Evolutionary conservation across 192 early-diverging fungal genomes (phyloP).

Genomic region (Backusella luteola): DNA sequence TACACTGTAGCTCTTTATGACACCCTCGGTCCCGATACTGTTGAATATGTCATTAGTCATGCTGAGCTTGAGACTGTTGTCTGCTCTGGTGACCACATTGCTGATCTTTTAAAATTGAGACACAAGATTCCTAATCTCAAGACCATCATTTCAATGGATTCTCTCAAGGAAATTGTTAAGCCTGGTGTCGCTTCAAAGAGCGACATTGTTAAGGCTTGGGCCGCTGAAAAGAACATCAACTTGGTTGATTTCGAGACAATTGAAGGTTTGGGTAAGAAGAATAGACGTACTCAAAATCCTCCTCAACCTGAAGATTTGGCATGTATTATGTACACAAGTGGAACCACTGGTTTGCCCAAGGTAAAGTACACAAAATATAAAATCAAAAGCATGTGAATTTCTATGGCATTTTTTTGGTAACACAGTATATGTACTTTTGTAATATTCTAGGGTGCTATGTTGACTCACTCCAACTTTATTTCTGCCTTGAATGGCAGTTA

Average conservation of each 20-base stretch:
- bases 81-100: conserved; percentile 55
- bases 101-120: conserved; percentile 49
- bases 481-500: conserved; percentile 40
- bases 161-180: conserved; percentile 43
- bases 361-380: conserved; percentile 24
- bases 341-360: conserved; percentile 83
- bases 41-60: conserved; percentile 87
- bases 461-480: conserved; percentile 74
- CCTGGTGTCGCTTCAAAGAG: conserved; percentile 25
- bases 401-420: conserved; percentile 6
- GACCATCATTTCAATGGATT: conserved; percentile 75
- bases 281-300: conserved; percentile 50
- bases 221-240: conserved; percentile 57
- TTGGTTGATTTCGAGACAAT: conserved; percentile 59
- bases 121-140: conserved; percentile 66
- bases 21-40: conserved; percentile 80
- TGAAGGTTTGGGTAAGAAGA: conserved; percentile 57
- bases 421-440: background rate
- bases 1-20: conserved; percentile 84
- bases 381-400: background rate
- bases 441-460: conserved; percentile 54
- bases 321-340: conserved; percentile 80
- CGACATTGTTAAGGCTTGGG: conserved; percentile 56
- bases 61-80: conserved; percentile 73
- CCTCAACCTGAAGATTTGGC: conserved; percentile 67